Base-by-base conservation (phyloP, 2,329 filamentous ascomycete genomes). In the Colletotrichum ledebouriae region DNA sequence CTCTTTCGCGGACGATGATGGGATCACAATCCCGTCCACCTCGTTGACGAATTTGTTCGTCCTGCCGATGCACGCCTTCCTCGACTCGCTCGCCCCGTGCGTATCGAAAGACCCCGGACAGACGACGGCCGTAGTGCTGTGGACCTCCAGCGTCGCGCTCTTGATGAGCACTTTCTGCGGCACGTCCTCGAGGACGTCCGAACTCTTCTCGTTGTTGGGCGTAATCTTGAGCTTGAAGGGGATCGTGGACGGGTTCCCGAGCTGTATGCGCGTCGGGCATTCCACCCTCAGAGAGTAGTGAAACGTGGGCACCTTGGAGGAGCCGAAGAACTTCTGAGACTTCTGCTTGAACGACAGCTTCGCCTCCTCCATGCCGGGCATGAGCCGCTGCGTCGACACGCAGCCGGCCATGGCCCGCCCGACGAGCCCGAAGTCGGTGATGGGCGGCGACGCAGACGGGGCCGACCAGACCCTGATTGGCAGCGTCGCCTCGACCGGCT, bases 311-410 rank as follows among this genome's bases (percentile, higher is more conserved):
- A 79, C 74, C n/a, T 74, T 78, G 11, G 77, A 75, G 0, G 75
- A 75, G 2, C 69, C 69, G 4, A 82, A 76, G 2, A 79, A 56
- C 39, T 76, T 74, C 9, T 75, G 76, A 1, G 75, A 73, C 60
- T 75, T 79, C 53, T 80, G 76, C 11, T 72, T 76, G 33, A 81
- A 72, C 0, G 74, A 73, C 15, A 81, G 59, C 3, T 77, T 72
- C 0, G 57, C 73, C 4, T 73, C 33, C 20, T 75, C 73, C 72
- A 75, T 75, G 0, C 75, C 78, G 0, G 79, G 78, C 0, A 77
- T 29, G 0, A 82, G 71, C 4, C 75, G 75, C 10, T 76, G 72
- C 1, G 72, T 75, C 1, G 57, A 62, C 7, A 75, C 34, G 0
- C 5, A 10, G 0, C 61, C 56, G 6, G 5, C n/a, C 11, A 52